Evolutionary conservation across 225 moss, liverwort and hornwort genomes (phyloP).

Genomic region (Polytrichum commune): DNA sequence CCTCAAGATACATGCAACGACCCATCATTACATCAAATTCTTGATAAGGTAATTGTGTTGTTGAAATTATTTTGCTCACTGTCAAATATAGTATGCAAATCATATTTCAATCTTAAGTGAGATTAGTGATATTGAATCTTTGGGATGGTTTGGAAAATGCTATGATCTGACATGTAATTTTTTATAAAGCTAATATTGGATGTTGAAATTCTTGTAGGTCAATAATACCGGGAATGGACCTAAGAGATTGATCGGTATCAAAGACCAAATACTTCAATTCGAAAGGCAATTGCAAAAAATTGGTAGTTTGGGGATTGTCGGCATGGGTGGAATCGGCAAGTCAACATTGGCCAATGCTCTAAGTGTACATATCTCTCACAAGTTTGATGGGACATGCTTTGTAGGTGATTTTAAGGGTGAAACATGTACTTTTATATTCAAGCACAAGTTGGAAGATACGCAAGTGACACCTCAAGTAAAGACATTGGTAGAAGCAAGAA

Average conservation of each 20-base stretch:
- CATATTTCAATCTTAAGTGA: background rate
- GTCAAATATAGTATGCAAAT: background rate
- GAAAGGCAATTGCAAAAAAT: background rate
- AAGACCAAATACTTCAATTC: background rate
- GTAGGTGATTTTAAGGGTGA: background rate
- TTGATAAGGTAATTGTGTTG: background rate
- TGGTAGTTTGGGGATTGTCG: background rate
- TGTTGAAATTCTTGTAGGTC: background rate
- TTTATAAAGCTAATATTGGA: background rate
- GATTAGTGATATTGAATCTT: background rate
- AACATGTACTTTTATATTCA: background rate
- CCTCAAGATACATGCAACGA: background rate
- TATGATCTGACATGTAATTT: background rate
- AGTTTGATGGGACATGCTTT: slow-evolving; percentile 4
- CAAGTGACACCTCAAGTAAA: background rate
- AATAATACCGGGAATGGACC: background rate
- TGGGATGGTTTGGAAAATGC: background rate
- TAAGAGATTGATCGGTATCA: background rate
- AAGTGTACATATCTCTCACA: slow-evolving; percentile 1
- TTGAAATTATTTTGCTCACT: no score
- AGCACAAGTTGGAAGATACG: background rate
- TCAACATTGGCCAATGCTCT: slow-evolving; percentile 8
- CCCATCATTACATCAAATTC: no score
- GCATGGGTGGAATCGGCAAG: slow-evolving; percentile 12
- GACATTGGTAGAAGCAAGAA: background rate